Conservation (phyloP, 768 basidiomycete genomes). For the Tylopilus felleus region DNA sequence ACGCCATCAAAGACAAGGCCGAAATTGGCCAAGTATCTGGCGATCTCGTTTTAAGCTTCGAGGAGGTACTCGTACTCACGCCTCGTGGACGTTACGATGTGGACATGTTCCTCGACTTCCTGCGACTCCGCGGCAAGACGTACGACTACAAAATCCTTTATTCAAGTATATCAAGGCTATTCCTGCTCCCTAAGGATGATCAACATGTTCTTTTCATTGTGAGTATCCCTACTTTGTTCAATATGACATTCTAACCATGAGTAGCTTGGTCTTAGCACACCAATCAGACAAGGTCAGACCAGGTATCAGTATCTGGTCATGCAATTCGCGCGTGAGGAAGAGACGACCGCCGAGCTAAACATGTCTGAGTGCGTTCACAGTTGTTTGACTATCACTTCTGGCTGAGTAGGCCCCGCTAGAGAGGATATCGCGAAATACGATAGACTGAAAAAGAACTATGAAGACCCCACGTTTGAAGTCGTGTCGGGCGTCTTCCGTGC, state of each 20-base stretch:
- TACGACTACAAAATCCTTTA: slow-evolving; percentile 99
- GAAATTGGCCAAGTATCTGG: slow-evolving; percentile 90
- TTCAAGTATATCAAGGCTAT: slow-evolving; percentile 79
- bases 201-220: slow-evolving; percentile 94
- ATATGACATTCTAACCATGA: slow-evolving; percentile 4
- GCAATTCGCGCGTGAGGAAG: slow-evolving; percentile 97
- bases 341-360: slow-evolving; percentile 93
- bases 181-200: slow-evolving; percentile 95
- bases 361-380: slow-evolving; percentile 71
- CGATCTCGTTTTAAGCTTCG: slow-evolving; percentile 90
- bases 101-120: slow-evolving; percentile 94
- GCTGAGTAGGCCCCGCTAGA: slow-evolving; percentile 35
- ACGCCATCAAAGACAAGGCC: slow-evolving; percentile 93
- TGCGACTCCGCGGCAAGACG: slow-evolving; percentile 95
- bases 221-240: slow-evolving; percentile 28
- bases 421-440: slow-evolving; percentile 79
- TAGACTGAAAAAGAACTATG: slow-evolving; percentile 88
- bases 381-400: background rate
- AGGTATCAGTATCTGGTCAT: slow-evolving; percentile 97
- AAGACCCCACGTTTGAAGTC: slow-evolving; percentile 93
- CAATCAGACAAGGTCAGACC: slow-evolving; percentile 97
- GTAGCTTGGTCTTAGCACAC: slow-evolving; percentile 86
- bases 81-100: slow-evolving; percentile 97
- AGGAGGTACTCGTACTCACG: slow-evolving; percentile 91
- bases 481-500: slow-evolving; percentile 92